Evolutionary conservation across 805 yeast species (phyloP), one percentile per base, ranked within the genome.

Genomic region (Cyberlindnera suaveolens): DNA sequence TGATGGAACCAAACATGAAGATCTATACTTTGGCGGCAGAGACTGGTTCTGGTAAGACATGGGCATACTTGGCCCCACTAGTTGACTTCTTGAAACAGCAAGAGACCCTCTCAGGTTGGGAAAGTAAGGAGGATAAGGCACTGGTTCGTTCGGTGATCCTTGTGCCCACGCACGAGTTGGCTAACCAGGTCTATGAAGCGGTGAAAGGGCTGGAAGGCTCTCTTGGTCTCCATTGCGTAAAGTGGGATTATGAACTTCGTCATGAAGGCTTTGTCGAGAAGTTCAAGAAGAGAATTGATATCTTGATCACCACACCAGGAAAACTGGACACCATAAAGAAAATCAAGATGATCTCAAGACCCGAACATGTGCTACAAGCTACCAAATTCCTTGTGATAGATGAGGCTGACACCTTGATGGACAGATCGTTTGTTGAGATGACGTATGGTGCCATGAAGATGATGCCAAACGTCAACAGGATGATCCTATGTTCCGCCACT

Each of bases 31-130:
- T 91, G 42, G 97, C 98, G 1, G 96, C 97, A 3, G 98, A 93
- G 60, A 91, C 99, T 0, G 99, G 99, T 0, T 84, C 96, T 0
- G 99, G 99, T 8, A 91, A 91, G 59, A 91, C 99, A 0, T 80
- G 96, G 80, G 89, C 97, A 0, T 91, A 90, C 57, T 58, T 93
- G 47, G 78, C 85, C 0, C 90, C 96, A 0, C 49, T 91, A 31
- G 49, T 90, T 32, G 83, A 87, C 38, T 78, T 76, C 49, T 62
- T 90, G 49, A 75, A 78, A 46, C 78, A 75, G 40, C 80, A 82
- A 44, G 68, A 61, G 40, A 70, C 66, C 5, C 56, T 6, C 3
- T 41, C 38, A 13, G 37, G 60, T 3, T 70, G 73, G 68, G 65
- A 58, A 13, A 48, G 36, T 18, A 47, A 49, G 16, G 51, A 59